Conservation (phyloP, 176 grass and related monocot genomes). For the Guadua angustifolia region DNA sequence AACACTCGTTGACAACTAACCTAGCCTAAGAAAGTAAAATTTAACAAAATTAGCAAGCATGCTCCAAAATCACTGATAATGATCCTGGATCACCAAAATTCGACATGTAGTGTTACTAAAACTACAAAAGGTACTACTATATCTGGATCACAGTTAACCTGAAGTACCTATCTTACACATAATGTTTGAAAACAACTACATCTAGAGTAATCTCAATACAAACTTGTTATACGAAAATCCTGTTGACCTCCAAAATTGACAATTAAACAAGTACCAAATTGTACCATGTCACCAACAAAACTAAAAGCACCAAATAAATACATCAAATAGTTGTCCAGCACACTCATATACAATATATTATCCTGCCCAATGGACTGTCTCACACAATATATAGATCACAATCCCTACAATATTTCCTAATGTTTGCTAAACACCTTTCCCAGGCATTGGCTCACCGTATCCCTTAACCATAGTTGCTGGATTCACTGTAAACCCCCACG, state of each 20-base stretch:
- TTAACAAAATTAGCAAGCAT: neutral
- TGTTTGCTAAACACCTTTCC: neutral
- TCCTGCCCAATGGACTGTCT: neutral
- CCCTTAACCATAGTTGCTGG: neutral
- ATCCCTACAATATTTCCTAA: neutral
- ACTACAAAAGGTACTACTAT: neutral
- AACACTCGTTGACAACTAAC: neutral
- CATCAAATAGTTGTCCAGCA: neutral
- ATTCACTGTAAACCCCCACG: no score
- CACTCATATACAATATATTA: neutral
- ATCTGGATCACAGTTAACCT: neutral
- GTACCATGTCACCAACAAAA: slow-evolving; percentile 16
- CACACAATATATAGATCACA: neutral
- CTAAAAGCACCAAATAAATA: neutral
- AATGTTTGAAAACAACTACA: neutral
- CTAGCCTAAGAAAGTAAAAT: neutral
- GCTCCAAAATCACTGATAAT: neutral
- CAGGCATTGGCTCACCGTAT: neutral
- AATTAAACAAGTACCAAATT: neutral
- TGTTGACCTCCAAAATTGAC: neutral
- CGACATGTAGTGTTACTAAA: neutral
- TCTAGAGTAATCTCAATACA: neutral
- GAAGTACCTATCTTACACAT: neutral
- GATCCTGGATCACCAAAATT: neutral
- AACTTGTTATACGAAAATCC: neutral